Evolutionary conservation across 2,329 filamentous ascomycete species (phyloP), one percentile per base, ranked within the genome.

Genomic region (Xylariaceae sp.): DNA sequence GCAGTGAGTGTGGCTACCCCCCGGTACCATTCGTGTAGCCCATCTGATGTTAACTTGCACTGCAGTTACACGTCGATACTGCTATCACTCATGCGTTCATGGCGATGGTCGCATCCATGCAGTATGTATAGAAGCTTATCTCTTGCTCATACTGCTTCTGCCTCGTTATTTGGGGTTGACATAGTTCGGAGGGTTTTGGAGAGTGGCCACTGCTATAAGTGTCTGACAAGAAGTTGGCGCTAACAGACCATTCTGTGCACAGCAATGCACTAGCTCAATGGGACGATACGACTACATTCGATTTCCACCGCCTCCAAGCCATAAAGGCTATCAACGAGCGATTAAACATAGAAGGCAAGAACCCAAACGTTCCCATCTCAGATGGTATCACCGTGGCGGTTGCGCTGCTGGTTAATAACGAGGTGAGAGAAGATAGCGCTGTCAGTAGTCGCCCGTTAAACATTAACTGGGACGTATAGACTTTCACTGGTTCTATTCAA

Each of bases 71-170:
- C 50, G 61, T 73, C 6, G 71, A 73, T 43, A 65, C 68, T 17
- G 71, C 71, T 14, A 70, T 70, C 34, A 69, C 69, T 6, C 71
- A 73, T 53, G 67, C 69, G 28, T 73, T 73, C 43, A 67, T 73
- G 62, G 71, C 69, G 4, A 64, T 70, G 58, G 61, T 72, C 23
- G 71, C 71, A 11, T 71, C 69, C n/a, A 72, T 73, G 69, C 71
- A 73, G 61, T 63, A 61, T 41, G 61, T 63, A 56, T 17, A 56
- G 2, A 11, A 16, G 33, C 23, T 46, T 21, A 26, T 14, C n/a
- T 29, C 26, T 36, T 23, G 16, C 36, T 19, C 21, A 17, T 14
- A 21, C 23, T 34, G 6, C 19, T 16, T 21, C 8, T 9, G 4
- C n/a, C 44, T 39, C 21, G 24, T 23, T 53, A 21, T 40, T 29